Base-by-base conservation (phyloP, 306 rosid species). In the Citrullus amarus region DNA sequence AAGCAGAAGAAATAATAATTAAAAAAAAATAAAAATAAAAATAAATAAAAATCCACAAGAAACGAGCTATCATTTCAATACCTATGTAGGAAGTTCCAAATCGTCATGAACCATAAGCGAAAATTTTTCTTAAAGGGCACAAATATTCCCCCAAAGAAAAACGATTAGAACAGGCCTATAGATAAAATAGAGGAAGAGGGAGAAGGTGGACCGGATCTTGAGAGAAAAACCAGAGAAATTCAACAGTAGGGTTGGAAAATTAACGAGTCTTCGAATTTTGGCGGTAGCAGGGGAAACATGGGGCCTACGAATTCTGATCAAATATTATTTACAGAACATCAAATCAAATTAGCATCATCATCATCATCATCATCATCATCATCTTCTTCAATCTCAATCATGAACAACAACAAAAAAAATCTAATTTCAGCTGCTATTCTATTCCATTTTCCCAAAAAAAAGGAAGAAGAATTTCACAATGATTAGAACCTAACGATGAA, bases 171-270 rank as follows among this genome's bases (percentile, higher is more conserved):
- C 13, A 18, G 4, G 41, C 50, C 15, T 25, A 51, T 20, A 68
- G 57, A 48, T 48, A 22, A 28, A n/a, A 38, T 55, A 41, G 34
- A 65, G 48, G 30, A 30, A 25, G 56, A 9, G 32, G 46, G 58
- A 54, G 56, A 41, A 9, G 75, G 34, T 43, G 75, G 55, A 68
- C 54, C 34, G 48, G 34, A 41, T 68, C 18, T 38, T 67, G 78
- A 54, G 50, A 55, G 54, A 53, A 13, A 56, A 57, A 34, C 50
- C 46, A 75, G 10, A 34, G 80, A 60, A 67, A 57, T 62, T 65
- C 75, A 77, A 79, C 82, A 72, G 69, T 85, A 80, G 83, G 83
- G 87, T 79, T 56, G 57, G 85, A 83, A 81, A 43, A 71, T 14
- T 28, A 50, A 50, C 58, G 59, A 72, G 22, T 28, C 28, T 72